Conservation (phyloP, 2,329 filamentous ascomycete genomes). For the Tolypocladium ophioglossoides region DNA sequence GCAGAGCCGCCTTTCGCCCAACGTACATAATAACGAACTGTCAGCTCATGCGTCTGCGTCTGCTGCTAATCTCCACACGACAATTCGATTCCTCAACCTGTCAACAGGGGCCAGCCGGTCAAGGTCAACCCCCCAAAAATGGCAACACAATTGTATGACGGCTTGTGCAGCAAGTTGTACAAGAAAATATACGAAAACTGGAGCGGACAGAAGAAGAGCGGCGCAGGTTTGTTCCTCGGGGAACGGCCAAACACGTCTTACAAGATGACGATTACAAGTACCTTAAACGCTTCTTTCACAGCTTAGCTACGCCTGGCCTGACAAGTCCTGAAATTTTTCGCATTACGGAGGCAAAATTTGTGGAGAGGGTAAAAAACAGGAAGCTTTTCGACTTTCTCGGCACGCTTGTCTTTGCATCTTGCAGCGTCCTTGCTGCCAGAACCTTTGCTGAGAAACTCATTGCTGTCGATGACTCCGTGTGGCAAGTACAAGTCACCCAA, state of each 20-base stretch:
- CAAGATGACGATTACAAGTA: not conserved
- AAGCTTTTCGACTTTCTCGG: conserved; percentile 20
- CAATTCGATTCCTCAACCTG: too few species aligned
- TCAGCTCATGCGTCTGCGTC: too few species aligned
- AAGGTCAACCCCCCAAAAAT: not conserved
- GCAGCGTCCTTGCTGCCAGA: conserved; percentile 11
- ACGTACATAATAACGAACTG: too few species aligned
- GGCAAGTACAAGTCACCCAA: not conserved
- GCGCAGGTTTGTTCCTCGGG: not conserved
- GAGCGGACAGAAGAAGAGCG: not conserved
- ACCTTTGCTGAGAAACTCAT: conserved; percentile 11
- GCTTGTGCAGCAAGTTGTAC: not conserved
- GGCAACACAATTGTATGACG: not conserved
- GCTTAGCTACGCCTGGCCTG: not conserved
- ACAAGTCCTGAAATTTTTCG: not conserved
- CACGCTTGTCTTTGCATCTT: conserved; percentile 18
- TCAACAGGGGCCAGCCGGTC: too few species aligned
- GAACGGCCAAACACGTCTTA: not conserved
- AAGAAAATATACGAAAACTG: not conserved
- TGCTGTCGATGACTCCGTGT: conserved; percentile 1
- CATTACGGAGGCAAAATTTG: conserved; percentile 8
- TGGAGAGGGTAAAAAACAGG: conserved; percentile 8
- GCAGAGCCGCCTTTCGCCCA: too few species aligned
- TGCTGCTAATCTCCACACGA: too few species aligned
- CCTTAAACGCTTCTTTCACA: not conserved